These are phyloP conservation scores for Clarireedia sp. DNA, from an alignment of 2,329 filamentous ascomycete species.

Conservation along the genomic window DNA sequence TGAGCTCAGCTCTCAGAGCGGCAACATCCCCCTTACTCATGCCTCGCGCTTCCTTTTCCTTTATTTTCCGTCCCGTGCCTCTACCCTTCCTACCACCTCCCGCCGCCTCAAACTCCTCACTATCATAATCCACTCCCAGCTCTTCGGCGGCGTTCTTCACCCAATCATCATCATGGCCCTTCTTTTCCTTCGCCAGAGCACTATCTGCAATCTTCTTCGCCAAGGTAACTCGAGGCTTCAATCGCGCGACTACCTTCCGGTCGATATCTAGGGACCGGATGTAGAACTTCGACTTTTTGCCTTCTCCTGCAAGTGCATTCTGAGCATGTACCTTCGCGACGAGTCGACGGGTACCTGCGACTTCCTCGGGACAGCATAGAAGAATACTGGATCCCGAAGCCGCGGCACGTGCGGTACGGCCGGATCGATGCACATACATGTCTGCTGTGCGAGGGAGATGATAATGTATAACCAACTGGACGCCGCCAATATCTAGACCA, in stretches of 20 bases:
- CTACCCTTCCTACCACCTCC: conserved; percentile 55
- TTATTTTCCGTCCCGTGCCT: conserved; percentile 64
- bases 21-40: conserved; percentile 68
- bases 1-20: conserved; percentile 63
- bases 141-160: conserved; percentile 80
- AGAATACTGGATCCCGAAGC: conserved; percentile 74
- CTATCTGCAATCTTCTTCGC: conserved; percentile 85
- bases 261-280: conserved; percentile 81
- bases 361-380: conserved; percentile 86
- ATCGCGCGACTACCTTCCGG: conserved; percentile 63
- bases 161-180: conserved; percentile 76
- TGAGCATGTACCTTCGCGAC: conserved; percentile 79
- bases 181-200: conserved; percentile 78
- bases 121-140: conserved; percentile 88
- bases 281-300: conserved; percentile 49
- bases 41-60: conserved; percentile 60
- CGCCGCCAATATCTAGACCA: conserved; percentile 84
- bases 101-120: conserved; percentile 67
- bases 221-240: conserved; percentile 70
- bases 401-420: conserved; percentile 81
- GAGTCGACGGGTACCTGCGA: conserved; percentile 72
- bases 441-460: conserved; percentile 88
- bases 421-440: conserved; percentile 90
- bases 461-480: conserved; percentile 89
- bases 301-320: conserved; percentile 33